phyloP scores from a whole-genome alignment of 495 filamentous ascomycete species.

The Hypoxylon trugodes region DNA sequence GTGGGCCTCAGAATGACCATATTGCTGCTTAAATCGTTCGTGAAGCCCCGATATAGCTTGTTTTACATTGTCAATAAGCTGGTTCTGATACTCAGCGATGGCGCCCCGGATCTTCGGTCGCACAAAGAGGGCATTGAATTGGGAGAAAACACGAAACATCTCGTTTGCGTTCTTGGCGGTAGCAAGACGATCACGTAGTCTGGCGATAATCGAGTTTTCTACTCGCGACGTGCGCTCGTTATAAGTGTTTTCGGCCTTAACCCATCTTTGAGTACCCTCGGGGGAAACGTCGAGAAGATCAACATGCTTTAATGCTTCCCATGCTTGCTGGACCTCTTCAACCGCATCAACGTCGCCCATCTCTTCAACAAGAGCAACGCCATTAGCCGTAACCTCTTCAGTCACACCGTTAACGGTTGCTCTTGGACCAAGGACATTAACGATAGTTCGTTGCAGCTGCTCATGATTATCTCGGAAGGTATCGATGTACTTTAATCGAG shows the following conservation, averaged over 20 bases:
- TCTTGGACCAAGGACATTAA: constrained; percentile 88
- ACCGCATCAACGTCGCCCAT: constrained; percentile 99
- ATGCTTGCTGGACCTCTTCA: constrained; percentile 93
- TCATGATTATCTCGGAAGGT: constrained; percentile 96
- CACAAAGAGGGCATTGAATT: constrained; percentile 98
- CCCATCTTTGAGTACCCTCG: constrained; percentile 90
- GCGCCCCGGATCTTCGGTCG: constrained; percentile 96
- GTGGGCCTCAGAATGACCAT: constrained; percentile 96
- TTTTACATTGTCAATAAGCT: constrained; percentile 97
- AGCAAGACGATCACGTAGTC: constrained; percentile 89
- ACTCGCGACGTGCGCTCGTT: constrained; percentile 96
- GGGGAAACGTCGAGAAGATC: constrained; percentile 91
- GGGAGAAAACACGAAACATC: constrained; percentile 99
- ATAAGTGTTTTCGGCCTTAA: constrained; percentile 90
- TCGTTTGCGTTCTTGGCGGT: constrained; percentile 96
- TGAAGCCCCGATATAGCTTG: constrained; percentile 91
- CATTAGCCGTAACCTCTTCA: constrained; percentile 63
- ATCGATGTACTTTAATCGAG: constrained; percentile 88
- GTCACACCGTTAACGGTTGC: constrained; percentile 57
- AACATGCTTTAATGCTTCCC: constrained; percentile 89
- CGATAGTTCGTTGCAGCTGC: constrained; percentile 93
- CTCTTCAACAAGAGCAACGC: constrained; percentile 81
- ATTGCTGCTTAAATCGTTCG: constrained; percentile 97
- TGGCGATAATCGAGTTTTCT: constrained; percentile 98
- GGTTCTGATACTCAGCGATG: constrained; percentile 96